Conservation (phyloP, 2,329 filamentous ascomycete species). For the Verticillium klebahnii region DNA sequence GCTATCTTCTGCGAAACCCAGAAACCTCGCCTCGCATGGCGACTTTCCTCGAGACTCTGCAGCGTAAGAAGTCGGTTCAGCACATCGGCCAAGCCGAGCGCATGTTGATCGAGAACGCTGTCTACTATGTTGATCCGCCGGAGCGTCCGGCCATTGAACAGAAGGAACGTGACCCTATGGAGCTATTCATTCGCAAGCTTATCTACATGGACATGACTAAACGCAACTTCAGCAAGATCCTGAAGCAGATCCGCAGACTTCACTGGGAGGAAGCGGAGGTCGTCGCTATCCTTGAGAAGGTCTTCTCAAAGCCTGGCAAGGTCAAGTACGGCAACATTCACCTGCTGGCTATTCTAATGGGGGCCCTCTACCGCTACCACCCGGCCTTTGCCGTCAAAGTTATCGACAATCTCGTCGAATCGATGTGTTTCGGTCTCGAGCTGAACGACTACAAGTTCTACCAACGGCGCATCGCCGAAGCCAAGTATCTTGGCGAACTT, state of each 20-base stretch:
- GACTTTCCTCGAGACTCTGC: constrained; percentile 89
- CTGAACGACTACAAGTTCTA: constrained; percentile 98
- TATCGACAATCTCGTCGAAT: constrained; percentile 87
- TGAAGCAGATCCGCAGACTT: constrained; percentile 90
- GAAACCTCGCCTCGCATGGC: constrained; percentile 92
- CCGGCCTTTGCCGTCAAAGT: constrained; percentile 86
- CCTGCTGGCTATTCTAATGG: constrained; percentile 82
- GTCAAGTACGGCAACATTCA: constrained; percentile 98
- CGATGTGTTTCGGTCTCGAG: constrained; percentile 82
- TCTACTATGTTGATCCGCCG: constrained; percentile 96
- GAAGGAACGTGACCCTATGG: constrained; percentile 90
- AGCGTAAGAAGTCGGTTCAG: constrained; percentile 92
- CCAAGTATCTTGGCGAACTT: constrained; percentile 92
- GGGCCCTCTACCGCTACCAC: constrained; percentile 86
- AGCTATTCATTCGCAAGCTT: constrained; percentile 87
- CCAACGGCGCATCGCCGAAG: constrained; percentile 88
- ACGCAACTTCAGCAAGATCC: constrained; percentile 85
- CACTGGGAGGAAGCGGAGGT: constrained; percentile 97
- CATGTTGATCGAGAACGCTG: constrained; percentile 96
- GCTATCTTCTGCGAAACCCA: constrained; percentile 86
- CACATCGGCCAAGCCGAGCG: constrained; percentile 93
- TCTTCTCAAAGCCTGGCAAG: constrained; percentile 94
- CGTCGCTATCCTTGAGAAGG: constrained; percentile 74
- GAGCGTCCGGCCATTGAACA: constrained; percentile 91
- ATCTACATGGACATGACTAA: constrained; percentile 93